Base-by-base conservation (phyloP, 371 early-diverging fungal genomes). In the Zychaea mexicana region DNA sequence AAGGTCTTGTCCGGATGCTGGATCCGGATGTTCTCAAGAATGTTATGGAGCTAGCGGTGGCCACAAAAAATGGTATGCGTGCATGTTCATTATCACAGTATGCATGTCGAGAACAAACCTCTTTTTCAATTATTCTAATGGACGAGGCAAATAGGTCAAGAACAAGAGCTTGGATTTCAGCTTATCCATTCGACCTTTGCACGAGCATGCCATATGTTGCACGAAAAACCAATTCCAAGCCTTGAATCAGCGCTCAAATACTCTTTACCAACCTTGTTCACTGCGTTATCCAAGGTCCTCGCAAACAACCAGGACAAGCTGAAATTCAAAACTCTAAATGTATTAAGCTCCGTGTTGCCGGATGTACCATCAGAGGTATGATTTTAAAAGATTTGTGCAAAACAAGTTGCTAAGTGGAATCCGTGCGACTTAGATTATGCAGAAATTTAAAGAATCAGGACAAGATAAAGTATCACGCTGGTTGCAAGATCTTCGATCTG, bases 11-110 rank as follows among this genome's bases (percentile, higher is more conserved):
- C 2, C 68, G 67, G 42, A 73, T 78, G 71, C 55, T 82, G 45
- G 81, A 77, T 64, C 74, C 74, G 9, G 75, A 77, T 53, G 79
- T 76, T 4, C 30, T 77, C 2, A 73, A 74, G 31, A 76, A 76
- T 46, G 53, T 76, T 0, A 68, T 71, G 27, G 64, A 69, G 24
- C 65, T 74, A 0, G 21, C 72, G 17, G 62, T 54, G n/a, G 67
- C 32, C 28, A 62, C 68, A n/a, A 36, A 33, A 13, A 49, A 60
- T n/a, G 39, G 52, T 62, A 59, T n/a, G n/a, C n/a, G n/a, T n/a
- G n/a, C n/a, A n/a, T n/a, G n/a, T n/a, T n/a, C n/a, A n/a, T n/a
- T n/a, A n/a, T n/a, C n/a, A n/a, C n/a, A n/a, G n/a, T n/a, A n/a
- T n/a, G n/a, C n/a, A n/a, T n/a, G n/a, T n/a, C n/a, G n/a, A n/a